Percentiles rank a stretch among this genome's conserved stretches.
Evolutionary conservation across 352 stramenopile genomes (phyloP).

Genomic region (Globisporangium solare): DNA sequence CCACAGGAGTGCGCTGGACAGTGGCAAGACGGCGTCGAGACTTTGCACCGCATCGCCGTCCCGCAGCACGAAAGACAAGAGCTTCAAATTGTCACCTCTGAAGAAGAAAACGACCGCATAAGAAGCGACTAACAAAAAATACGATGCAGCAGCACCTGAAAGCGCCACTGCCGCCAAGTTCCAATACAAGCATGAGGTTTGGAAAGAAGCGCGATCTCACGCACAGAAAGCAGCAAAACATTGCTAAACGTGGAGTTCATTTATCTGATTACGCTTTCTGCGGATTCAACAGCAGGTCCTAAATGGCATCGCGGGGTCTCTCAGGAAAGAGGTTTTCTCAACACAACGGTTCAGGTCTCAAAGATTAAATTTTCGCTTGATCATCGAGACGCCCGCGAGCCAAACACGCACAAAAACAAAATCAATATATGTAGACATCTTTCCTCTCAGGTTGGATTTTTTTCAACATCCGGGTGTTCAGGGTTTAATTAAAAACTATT

Average conservation of each 20-base stretch:
- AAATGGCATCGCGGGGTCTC: conserved; percentile 43
- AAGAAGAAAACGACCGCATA: background rate
- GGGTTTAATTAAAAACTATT: conserved; percentile 12
- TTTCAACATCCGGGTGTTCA: conserved; percentile 12
- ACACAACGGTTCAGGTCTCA: conserved; percentile 72
- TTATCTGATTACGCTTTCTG: too few species aligned
- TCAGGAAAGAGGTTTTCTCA: conserved; percentile 57
- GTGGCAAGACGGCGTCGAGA: too few species aligned
- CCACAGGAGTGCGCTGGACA: background rate
- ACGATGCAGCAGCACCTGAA: background rate
- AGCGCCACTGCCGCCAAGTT: too few species aligned
- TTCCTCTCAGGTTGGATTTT: conserved; percentile 7
- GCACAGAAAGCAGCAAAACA: too few species aligned
- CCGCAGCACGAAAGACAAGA: background rate
- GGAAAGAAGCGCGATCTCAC: too few species aligned
- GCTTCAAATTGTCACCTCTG: conserved; percentile 7
- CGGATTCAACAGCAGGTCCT: too few species aligned
- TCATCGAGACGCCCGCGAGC: conserved; percentile 68
- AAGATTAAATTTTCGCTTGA: conserved; percentile 83
- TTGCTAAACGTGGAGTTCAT: too few species aligned
- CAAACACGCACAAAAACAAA: too few species aligned
- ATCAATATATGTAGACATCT: too few species aligned
- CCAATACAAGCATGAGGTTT: too few species aligned
- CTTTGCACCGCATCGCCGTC: too few species aligned
- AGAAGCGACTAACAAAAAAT: background rate